Evolutionary conservation across 139 green algal species (phyloP), one percentile per base, ranked within the genome.

Genomic region (Auxenochlorella pyrenoidosa): DNA sequence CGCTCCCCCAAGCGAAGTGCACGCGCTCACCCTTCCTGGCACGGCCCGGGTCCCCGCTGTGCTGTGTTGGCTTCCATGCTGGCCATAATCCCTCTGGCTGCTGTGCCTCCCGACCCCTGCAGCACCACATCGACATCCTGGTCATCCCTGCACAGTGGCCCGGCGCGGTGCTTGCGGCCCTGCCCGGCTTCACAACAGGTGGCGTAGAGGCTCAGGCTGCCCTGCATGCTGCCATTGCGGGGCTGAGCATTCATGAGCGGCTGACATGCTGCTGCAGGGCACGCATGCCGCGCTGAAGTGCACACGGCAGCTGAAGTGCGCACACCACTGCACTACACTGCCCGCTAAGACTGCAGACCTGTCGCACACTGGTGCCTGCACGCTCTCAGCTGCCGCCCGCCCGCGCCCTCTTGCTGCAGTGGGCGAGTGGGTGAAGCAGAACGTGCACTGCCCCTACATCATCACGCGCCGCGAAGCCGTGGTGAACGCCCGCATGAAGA

Each of bases 371-470:
- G 21, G 28, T 40, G 13, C 75, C 2, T 43, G 34, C 19, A 22
- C 54, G 16, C 40, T 21, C 40, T 38, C 3, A 8, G 26, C 73
- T 38, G 22, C 73, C 16, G 73, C 40, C 24, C 40, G 18, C 38
- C 8, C 54, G 41, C 24, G 41, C 40, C 5, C 51, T 16, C 68
- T 16, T 47, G 32, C 63, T 65, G 82, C 66, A 86, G 89, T 88
- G 43, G 76, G 51, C 40, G 89, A 90, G 22, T 92, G 79, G 79
- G 84, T 92, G 32, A 85, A 86, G 78, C 26, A 79, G 13, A 86
- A 90, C 22, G 83, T 90, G 26, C 70, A 12, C 43, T 65, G 40
- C 40, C 89, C 89, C 38, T 92, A 86, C 59, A 70, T 92, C 44
- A 92, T 92, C 71, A 86, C 90, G 24, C 83, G 89, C 21, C 59